These are phyloP conservation scores for Diospyros kaki DNA, from an alignment of 148 eudicot species.

Conservation along the genomic window DNA sequence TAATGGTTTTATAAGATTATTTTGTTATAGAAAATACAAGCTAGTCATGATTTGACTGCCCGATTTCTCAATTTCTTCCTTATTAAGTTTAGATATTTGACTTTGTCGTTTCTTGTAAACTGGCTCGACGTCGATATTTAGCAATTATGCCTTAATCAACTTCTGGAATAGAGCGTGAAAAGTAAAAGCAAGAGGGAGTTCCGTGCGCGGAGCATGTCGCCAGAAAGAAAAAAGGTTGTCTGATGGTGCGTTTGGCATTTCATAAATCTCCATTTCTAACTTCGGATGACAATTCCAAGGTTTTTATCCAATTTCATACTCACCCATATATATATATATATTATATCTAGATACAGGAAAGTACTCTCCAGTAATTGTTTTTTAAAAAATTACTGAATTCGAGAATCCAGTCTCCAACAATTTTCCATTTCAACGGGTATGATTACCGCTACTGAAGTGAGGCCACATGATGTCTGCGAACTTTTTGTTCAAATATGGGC, in stretches of 20 bases:
- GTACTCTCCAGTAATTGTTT: no score
- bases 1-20: not conserved
- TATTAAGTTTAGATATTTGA: not conserved
- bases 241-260: no score
- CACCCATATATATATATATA: no score
- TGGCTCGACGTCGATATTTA: not conserved
- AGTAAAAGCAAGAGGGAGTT: not conserved
- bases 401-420: no score
- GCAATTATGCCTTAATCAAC: slow-evolving; percentile 12
- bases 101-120: slow-evolving; percentile 2
- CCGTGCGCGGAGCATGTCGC: not conserved
- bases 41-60: not conserved
- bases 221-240: not conserved
- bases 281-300: no score
- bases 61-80: not conserved
- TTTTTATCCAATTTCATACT: no score
- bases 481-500: not conserved
- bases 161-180: not conserved
- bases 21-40: not conserved
- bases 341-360: no score
- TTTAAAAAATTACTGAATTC: no score
- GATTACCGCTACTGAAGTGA: not conserved
- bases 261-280: no score
- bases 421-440: not conserved
- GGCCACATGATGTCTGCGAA: not conserved